Conservation (phyloP, 768 basidiomycete genomes). For the Leccinellum rugosiceps region DNA sequence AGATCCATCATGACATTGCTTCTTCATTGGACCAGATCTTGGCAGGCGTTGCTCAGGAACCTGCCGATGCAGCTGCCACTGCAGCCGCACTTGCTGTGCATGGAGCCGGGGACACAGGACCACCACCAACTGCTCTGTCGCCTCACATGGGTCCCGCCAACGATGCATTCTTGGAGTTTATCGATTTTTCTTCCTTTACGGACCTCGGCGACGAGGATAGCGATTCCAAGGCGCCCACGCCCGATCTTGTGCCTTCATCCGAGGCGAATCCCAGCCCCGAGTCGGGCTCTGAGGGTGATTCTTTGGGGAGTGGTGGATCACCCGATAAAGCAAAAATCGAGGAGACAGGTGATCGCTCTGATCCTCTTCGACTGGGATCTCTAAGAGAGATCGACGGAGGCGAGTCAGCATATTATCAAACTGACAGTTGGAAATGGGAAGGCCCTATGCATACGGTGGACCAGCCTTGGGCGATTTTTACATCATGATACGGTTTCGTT, state of each 20-base stretch:
- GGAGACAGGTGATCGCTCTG: constrained; percentile 40
- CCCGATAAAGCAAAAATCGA: constrained; percentile 53
- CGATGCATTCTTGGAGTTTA: constrained; percentile 46
- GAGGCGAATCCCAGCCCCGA: constrained; percentile 78
- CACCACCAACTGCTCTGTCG: constrained; percentile 32
- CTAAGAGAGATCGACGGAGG: constrained; percentile 76
- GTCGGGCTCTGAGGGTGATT: constrained; percentile 63
- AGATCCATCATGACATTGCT: constrained; percentile 46
- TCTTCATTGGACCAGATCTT: constrained; percentile 62
- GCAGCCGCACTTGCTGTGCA: constrained; percentile 26
- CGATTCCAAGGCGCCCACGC: constrained; percentile 66
- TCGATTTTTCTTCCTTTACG: constrained; percentile 66
- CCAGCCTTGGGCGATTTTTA: constrained; percentile 71
- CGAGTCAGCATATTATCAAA: constrained; percentile 63
- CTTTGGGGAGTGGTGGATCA: constrained; percentile 41
- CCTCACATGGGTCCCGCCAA: constrained; percentile 36
- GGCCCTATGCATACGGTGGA: constrained; percentile 61
- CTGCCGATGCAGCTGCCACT: constrained; percentile 31
- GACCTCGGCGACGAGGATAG: constrained; percentile 56
- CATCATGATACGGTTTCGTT: constrained; percentile 27
- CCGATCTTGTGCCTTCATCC: constrained; percentile 66
- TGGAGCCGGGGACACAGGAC: constrained; percentile 27
- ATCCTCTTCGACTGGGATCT: constrained; percentile 55
- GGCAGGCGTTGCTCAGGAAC: constrained; percentile 50
- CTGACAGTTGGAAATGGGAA: constrained; percentile 69